Conservation (phyloP, 2,329 filamentous ascomycete species). For the Tolypocladium cylindrosporum region DNA sequence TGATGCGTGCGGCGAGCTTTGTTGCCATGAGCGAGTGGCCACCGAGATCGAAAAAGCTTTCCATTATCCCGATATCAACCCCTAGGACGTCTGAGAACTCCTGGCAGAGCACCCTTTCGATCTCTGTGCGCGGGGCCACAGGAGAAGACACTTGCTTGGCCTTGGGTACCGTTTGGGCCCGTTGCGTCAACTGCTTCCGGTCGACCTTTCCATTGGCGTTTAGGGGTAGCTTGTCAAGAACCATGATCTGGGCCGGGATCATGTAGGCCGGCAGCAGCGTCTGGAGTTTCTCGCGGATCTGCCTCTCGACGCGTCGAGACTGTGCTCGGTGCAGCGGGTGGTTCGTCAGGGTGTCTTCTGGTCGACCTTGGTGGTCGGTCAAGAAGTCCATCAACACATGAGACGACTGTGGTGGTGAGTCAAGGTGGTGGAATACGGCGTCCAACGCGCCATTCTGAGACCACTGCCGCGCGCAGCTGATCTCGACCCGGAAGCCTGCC, state of each 20-base stretch:
- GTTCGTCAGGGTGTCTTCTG: constrained; percentile 4
- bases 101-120: too few species aligned
- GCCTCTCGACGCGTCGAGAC: too few species aligned
- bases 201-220: constrained; percentile 16
- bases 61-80: too few species aligned
- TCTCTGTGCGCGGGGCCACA: too few species aligned
- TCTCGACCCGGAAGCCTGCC: constrained; percentile 34
- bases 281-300: constrained; percentile 1
- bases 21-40: too few species aligned
- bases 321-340: constrained; percentile 5
- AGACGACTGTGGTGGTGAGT: constrained; percentile 1
- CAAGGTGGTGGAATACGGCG: constrained; percentile 15
- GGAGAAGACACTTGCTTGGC: too few species aligned
- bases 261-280: constrained; percentile 13
- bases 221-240: constrained; percentile 14
- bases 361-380: constrained; percentile 5
- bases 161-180: too few species aligned
- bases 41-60: too few species aligned
- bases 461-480: constrained; percentile 31
- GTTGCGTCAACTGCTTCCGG: constrained; percentile 1
- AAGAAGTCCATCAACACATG: constrained; percentile 16
- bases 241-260: constrained; percentile 11
- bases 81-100: too few species aligned
- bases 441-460: constrained; percentile 15
- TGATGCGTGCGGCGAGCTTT: too few species aligned